Conservation (phyloP, 2,329 filamentous ascomycete species). For the Ceratocystis eucalypticola region DNA sequence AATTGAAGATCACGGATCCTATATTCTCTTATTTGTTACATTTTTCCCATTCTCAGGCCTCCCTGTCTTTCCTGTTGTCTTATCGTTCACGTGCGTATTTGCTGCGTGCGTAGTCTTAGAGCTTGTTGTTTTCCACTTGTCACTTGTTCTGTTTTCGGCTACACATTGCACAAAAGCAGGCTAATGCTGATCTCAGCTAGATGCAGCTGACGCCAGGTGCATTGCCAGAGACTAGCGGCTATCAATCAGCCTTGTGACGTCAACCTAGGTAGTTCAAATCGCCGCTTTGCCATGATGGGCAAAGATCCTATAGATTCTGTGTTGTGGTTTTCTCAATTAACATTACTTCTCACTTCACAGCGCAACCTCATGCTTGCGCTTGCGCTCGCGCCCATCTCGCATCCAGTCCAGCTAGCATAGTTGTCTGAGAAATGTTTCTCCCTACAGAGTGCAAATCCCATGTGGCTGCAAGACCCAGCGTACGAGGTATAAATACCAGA, state of each 20-base stretch:
- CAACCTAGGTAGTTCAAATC: neutral
- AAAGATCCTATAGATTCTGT: too few relatives aligned
- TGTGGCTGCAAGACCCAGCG: constrained; percentile 1
- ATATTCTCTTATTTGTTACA: neutral
- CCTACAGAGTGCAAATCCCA: neutral
- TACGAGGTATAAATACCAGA: neutral
- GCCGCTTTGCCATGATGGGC: too few relatives aligned
- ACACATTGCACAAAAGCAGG: neutral
- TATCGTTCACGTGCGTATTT: neutral
- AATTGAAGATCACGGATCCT: neutral
- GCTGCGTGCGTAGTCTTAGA: neutral
- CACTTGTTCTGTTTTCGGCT: neutral
- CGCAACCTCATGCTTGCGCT: neutral
- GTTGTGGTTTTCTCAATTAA: too few relatives aligned
- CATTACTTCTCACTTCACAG: neutral
- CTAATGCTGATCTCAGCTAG: neutral
- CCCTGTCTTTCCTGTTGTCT: neutral
- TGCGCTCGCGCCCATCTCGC: neutral
- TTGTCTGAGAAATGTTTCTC: constrained; percentile 1
- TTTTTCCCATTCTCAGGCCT: neutral
- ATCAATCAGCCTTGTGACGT: neutral
- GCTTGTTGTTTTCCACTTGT: neutral
- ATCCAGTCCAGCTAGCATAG: neutral
- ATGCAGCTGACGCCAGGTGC: neutral
- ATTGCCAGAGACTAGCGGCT: neutral